Percentiles rank a stretch among this genome's conserved stretches.
phyloP scores from a whole-genome alignment of 352 stramenopile genomes.

The Phytophthora tentaculata region DNA sequence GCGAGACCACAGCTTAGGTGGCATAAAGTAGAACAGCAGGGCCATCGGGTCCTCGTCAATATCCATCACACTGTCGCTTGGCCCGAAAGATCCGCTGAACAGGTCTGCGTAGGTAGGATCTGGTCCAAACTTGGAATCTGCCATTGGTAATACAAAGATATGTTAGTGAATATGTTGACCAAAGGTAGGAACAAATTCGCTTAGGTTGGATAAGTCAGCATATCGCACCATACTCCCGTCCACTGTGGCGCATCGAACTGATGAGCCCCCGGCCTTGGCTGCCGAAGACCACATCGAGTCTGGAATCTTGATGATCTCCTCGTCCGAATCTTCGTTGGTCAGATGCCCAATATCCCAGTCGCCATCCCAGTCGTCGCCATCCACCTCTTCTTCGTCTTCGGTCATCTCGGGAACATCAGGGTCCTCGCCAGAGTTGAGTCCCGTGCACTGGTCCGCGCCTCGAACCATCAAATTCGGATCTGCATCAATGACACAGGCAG shows the following conservation, averaged over 20 bases:
- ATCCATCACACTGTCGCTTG: too few relatives aligned
- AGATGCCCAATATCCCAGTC: constrained; percentile 9
- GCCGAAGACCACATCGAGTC: constrained; percentile 6
- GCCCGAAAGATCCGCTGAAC: too few relatives aligned
- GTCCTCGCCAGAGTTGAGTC: constrained; percentile 14
- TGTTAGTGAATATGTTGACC: constrained; percentile 5
- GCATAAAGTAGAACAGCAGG: too few relatives aligned
- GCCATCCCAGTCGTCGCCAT: background rate
- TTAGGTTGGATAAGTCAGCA: constrained; percentile 10
- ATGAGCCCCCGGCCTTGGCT: background rate
- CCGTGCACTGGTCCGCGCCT: background rate
- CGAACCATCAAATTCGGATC: constrained; percentile 10
- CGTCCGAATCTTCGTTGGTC: constrained; percentile 1
- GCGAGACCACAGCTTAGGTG: background rate
- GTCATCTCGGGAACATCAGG: background rate
- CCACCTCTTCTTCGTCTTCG: constrained; percentile 10
- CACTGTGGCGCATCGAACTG: background rate
- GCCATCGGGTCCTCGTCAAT: too few relatives aligned
- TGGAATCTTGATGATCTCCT: background rate
- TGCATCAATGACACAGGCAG: constrained; percentile 2
- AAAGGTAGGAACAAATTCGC: too few relatives aligned
- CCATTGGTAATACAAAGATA: background rate
- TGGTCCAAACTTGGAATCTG: background rate
- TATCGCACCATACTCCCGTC: constrained; percentile 18
- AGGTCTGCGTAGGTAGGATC: too few relatives aligned